These are phyloP conservation scores for Penicillium sp. DNA, from an alignment of 2,329 filamentous ascomycete species.

Conservation along the genomic window DNA sequence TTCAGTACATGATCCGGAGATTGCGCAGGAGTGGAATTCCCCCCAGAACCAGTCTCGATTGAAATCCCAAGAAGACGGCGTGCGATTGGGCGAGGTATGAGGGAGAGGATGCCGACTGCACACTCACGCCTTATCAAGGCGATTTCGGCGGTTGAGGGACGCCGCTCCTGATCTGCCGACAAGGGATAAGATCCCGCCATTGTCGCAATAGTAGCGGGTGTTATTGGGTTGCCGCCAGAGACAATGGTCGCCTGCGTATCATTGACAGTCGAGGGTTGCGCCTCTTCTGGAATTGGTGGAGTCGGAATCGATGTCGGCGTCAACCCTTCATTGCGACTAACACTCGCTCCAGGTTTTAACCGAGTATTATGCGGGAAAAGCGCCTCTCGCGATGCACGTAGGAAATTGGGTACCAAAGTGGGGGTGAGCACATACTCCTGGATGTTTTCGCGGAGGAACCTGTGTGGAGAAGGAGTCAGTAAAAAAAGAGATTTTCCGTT, in stretches of 20 bases:
- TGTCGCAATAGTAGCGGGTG: conserved; percentile 19
- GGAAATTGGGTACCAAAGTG: conserved; percentile 66
- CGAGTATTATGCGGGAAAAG: conserved; percentile 87
- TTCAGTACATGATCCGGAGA: background rate
- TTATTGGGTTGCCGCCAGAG: conserved; percentile 27
- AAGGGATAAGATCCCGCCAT: conserved; percentile 20
- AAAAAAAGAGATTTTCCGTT: conserved; percentile 10
- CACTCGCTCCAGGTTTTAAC: conserved; percentile 51
- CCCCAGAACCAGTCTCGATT: conserved; percentile 2
- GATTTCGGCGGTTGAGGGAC: conserved; percentile 37
- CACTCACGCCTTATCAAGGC: conserved; percentile 51
- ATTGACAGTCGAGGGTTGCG: conserved; percentile 29
- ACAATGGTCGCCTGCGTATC: conserved; percentile 21
- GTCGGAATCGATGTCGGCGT: conserved; percentile 1
- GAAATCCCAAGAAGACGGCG: conserved; percentile 49
- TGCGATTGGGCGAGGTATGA: conserved; percentile 51
- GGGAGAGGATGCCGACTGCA: conserved; percentile 46
- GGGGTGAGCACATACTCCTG: conserved; percentile 69
- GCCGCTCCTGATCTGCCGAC: conserved; percentile 22
- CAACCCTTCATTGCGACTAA: conserved; percentile 19
- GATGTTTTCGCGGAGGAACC: conserved; percentile 52
- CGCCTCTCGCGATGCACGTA: conserved; percentile 68
- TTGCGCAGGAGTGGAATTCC: background rate
- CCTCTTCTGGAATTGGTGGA: conserved; percentile 10
- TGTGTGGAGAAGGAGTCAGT: conserved; percentile 28